phyloP scores from a whole-genome alignment of 345 rosid genomes.

The Citrus cavaleriei region DNA sequence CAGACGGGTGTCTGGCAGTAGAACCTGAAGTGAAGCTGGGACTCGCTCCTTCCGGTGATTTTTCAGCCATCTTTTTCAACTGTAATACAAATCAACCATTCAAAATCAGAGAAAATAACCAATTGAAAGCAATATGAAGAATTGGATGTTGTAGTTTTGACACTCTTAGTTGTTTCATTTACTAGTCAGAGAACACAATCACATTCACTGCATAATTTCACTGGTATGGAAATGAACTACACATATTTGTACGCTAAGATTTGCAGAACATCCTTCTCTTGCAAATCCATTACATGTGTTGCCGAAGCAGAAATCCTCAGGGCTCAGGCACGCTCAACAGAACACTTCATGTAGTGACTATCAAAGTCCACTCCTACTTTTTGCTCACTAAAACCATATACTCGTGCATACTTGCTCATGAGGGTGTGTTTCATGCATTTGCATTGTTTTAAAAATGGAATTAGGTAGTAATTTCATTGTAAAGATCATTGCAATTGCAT shows the following conservation, averaged over 20 bases:
- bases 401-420: background rate
- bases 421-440: background rate
- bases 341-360: background rate
- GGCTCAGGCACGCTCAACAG: background rate
- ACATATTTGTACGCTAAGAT: background rate
- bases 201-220: background rate
- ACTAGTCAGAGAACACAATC: background rate
- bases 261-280: background rate
- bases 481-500: background rate
- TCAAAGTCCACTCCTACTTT: background rate
- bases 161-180: background rate
- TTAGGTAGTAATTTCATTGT: background rate
- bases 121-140: background rate
- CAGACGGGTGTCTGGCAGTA: constrained; percentile 21
- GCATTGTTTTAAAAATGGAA: background rate
- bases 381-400: background rate
- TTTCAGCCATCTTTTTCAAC: constrained; percentile 9
- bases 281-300: background rate
- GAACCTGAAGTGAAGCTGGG: no score
- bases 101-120: constrained; percentile 12
- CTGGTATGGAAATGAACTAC: background rate
- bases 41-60: no score
- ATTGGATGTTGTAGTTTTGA: background rate
- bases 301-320: background rate
- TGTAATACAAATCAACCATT: constrained; percentile 19